Conservation (phyloP, 2,329 filamentous ascomycete species). For the Fusarium tupiense region DNA sequence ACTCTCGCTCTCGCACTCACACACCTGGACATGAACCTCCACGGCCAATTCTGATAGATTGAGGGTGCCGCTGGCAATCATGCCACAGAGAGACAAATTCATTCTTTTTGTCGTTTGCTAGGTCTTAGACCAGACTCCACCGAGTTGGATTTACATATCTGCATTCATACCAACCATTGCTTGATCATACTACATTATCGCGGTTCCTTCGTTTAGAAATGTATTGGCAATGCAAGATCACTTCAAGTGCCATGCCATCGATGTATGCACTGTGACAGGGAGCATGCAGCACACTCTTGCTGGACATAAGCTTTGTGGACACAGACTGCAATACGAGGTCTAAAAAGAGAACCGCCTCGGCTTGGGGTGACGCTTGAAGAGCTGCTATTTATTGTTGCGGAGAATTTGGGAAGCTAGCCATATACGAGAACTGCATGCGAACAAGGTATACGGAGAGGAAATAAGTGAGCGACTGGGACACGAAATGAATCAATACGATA, state of each 20-base stretch:
- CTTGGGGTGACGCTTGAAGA: not conserved
- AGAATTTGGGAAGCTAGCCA: constrained; percentile 8
- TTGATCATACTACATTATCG: not conserved
- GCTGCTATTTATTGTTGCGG: constrained; percentile 10
- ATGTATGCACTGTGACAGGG: constrained; percentile 1
- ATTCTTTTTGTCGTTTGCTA: constrained; percentile 24
- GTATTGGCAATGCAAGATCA: constrained; percentile 1
- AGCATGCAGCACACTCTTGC: constrained; percentile 9
- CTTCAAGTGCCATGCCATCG: constrained; percentile 1
- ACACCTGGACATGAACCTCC: not conserved
- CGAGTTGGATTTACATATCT: constrained; percentile 20
- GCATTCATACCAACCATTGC: not conserved
- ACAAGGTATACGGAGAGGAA: not conserved
- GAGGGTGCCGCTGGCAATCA: not conserved
- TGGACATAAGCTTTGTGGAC: constrained; percentile 21
- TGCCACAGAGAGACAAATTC: not conserved
- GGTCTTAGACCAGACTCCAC: constrained; percentile 37
- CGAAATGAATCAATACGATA: not conserved
- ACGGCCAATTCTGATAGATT: not conserved
- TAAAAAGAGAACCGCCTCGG: constrained; percentile 14
- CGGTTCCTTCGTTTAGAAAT: constrained; percentile 6
- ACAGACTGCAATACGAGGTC: constrained; percentile 37
- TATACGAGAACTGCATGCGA: constrained; percentile 4
- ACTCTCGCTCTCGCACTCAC: not conserved
- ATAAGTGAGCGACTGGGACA: not conserved